Base-by-base conservation (phyloP, 306 rosid species). In the Mimosa bimucronata region DNA sequence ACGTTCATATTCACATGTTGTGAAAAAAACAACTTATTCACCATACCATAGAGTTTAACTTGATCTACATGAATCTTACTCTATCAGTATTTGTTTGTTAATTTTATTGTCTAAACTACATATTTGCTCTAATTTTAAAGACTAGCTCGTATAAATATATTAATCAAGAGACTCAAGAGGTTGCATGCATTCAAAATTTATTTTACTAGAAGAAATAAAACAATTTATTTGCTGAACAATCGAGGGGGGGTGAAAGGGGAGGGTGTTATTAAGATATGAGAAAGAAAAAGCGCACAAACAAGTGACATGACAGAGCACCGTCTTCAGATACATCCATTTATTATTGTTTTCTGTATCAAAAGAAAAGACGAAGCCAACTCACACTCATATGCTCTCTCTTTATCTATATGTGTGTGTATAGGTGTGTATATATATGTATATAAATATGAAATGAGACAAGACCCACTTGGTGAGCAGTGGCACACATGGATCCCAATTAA, bases 401-500 rank as follows among this genome's bases (percentile, higher is more conserved):
- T 19, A 6, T 52, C 0, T 18, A 50, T 50, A 50, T 50, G 2
- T 16, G 13, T 50, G 13, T 16, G 4, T 50, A 50, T 19, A 19
- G 16, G 3, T 15, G 13, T 16, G 13, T 48, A 16, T 48, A 16
- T 46, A 50, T 4, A 18, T n/a, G 1, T 53, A n/a, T 53, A 21
- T 55, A 8, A 2, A 23, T 55, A 21, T n/a, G 2, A 9, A 29
- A 7, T 73, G 88, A 88, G 88, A 88, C 89, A 85, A 85, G 89
- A 89, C 88, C 87, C 84, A 81, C 83, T 79, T 75, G 70, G 80
- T 74, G 65, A 23, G 31, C 66, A 76, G 55, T 44, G 78, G 44
- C 86, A 67, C 94, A 80, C 83, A 84, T 82, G 82, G 85, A 74
- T 81, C 82, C 89, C 84, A 79, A 79, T 34, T 79, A 76, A 86